Percentiles rank a stretch among this genome's conserved stretches.
phyloP scores from a whole-genome alignment of 192 early-diverging fungal species.

The Coemansia sp. region DNA sequence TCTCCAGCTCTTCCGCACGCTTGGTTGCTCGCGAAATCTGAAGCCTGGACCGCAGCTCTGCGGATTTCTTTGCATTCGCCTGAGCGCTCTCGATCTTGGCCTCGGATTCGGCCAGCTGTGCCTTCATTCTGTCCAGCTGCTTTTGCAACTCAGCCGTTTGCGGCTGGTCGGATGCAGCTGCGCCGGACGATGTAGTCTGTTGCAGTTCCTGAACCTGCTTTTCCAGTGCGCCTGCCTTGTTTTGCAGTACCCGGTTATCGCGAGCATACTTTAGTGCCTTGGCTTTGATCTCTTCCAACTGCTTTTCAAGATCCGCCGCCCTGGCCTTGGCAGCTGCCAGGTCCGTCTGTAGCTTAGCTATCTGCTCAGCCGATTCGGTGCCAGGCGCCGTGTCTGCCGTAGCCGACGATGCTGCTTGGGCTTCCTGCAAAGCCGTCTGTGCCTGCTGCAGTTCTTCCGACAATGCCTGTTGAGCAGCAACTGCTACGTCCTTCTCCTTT shows the following conservation, averaged over 20 bases:
- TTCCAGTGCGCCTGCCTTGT: slow-evolving; percentile 28
- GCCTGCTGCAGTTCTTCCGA: slow-evolving; percentile 18
- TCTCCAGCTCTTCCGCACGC: slow-evolving; percentile 45
- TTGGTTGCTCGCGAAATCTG: slow-evolving; percentile 51
- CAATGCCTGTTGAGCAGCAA: slow-evolving; percentile 36
- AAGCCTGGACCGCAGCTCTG: slow-evolving; percentile 52
- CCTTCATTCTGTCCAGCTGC: slow-evolving; percentile 39
- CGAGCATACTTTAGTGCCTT: slow-evolving; percentile 30
- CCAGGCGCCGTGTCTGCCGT: slow-evolving; percentile 15
- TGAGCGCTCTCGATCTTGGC: slow-evolving; percentile 42
- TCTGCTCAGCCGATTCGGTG: slow-evolving; percentile 19
- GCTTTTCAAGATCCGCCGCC: slow-evolving; percentile 31
- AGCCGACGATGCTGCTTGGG: slow-evolving; percentile 1
- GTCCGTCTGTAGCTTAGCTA: slow-evolving; percentile 54
- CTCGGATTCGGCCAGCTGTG: slow-evolving; percentile 42
- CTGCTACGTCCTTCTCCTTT: slow-evolving; percentile 40
- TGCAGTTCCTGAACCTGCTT: slow-evolving; percentile 19
- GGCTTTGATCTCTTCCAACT: slow-evolving; percentile 43
- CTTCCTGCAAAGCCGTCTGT: slow-evolving; percentile 11
- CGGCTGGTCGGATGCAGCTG: neutral
- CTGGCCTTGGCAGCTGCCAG: slow-evolving; percentile 41
- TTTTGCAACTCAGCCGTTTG: slow-evolving; percentile 16
- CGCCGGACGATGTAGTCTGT: neutral
- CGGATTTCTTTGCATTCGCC: slow-evolving; percentile 31
- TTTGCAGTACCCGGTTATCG: slow-evolving; percentile 45